phyloP scores from a whole-genome alignment of 306 rosid genomes.

The Pyrus communis region DNA sequence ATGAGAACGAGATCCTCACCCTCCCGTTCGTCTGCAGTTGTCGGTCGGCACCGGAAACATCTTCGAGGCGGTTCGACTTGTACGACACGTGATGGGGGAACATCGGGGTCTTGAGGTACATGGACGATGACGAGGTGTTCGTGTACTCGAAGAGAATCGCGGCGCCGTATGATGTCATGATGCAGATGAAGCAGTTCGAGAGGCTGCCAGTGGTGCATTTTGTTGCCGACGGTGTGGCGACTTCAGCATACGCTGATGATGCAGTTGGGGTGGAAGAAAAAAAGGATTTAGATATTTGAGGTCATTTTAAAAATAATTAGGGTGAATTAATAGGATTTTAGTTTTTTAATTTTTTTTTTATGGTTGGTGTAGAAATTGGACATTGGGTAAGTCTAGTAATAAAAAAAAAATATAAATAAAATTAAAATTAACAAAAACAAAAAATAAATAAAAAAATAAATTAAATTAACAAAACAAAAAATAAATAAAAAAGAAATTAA shows the following conservation, averaged over 20 bases:
- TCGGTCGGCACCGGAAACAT: slow-evolving; percentile 76
- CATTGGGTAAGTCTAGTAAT: no score
- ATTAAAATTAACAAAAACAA: neutral
- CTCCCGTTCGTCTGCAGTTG: slow-evolving; percentile 78
- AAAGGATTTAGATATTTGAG: no score
- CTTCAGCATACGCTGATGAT: slow-evolving; percentile 85
- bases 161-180: slow-evolving; percentile 71
- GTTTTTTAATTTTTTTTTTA: no score
- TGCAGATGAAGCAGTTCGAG: slow-evolving; percentile 84
- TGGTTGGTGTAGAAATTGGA: no score
- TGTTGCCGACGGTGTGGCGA: slow-evolving; percentile 82
- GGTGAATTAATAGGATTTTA: no score
- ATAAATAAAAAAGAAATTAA: neutral
- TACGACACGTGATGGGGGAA: slow-evolving; percentile 70
- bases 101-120: slow-evolving; percentile 54
- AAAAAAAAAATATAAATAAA: neutral
- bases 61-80: slow-evolving; percentile 71
- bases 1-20: slow-evolving; percentile 76
- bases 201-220: slow-evolving; percentile 81
- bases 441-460: no score
- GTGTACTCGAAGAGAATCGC: slow-evolving; percentile 58
- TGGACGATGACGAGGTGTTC: slow-evolving; percentile 91
- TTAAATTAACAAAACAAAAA: neutral
- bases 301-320: no score
- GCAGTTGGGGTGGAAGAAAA: slow-evolving; percentile 59